Conservation (phyloP, 495 filamentous ascomycete genomes). For the Hyaloscypha finlandica region DNA sequence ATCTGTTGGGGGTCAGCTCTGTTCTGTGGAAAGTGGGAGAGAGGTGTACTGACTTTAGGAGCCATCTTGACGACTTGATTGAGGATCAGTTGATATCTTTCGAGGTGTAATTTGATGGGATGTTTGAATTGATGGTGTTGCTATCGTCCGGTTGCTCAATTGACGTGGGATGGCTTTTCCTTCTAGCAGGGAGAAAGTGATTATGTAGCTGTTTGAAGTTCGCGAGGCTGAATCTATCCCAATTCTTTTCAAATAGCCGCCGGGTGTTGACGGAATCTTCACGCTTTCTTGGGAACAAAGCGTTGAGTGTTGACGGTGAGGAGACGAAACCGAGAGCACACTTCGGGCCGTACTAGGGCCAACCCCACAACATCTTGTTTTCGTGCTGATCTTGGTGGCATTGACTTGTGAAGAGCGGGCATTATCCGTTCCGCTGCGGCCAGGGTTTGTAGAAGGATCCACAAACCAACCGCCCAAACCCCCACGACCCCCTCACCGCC, state of each 20-base stretch:
- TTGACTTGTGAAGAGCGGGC: no score
- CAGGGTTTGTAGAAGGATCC: no score
- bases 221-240: conserved; percentile 13
- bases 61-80: conserved; percentile 25
- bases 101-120: background rate
- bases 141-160: conserved; percentile 1
- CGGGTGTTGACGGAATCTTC: conserved; percentile 9
- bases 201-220: background rate
- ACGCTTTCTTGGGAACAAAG: background rate
- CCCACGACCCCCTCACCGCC: no score
- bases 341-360: background rate
- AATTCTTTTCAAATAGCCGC: conserved; percentile 12
- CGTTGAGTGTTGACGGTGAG: background rate
- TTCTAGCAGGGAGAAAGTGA: background rate
- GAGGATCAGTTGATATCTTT: conserved; percentile 5
- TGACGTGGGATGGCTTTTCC: background rate
- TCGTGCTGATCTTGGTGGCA: no score
- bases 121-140: background rate
- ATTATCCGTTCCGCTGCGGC: no score
- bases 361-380: background rate
- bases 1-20: conserved; percentile 49
- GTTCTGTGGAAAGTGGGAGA: background rate
- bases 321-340: no score
- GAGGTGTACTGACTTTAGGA: background rate
- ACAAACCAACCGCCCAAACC: no score